A percentile compares a stretch with the other conserved stretches of the same genome.
Conservation (phyloP, 768 basidiomycete genomes). For the Cystoderma amianthinum region DNA sequence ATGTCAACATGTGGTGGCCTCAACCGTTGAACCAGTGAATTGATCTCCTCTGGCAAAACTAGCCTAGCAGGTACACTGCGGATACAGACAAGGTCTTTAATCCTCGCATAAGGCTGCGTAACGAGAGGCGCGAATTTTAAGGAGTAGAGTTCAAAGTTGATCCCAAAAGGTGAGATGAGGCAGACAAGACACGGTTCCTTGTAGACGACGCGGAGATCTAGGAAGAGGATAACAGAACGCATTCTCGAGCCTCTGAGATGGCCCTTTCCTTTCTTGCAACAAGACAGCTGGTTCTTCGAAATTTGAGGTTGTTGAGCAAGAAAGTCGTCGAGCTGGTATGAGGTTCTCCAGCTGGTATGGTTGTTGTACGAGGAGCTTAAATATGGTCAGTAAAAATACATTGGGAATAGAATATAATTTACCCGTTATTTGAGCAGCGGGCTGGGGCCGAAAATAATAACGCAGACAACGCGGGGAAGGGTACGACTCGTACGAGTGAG, state of each 20-base stretch:
- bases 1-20: too few relatives aligned
- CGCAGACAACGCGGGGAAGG: too few relatives aligned
- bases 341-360: not conserved
- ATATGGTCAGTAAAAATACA: not conserved
- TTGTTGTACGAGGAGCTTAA: not conserved
- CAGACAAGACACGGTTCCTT: not conserved
- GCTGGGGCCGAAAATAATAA: too few relatives aligned
- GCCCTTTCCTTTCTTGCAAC: not conserved
- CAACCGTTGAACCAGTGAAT: too few relatives aligned
- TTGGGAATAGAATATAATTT: not conserved
- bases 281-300: conserved; percentile 15
- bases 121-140: not conserved
- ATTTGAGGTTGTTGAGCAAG: conserved; percentile 16
- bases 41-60: too few relatives aligned
- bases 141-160: not conserved
- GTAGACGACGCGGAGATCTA: not conserved
- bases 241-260: not conserved
- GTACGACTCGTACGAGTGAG: too few relatives aligned
- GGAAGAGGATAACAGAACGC: not conserved
- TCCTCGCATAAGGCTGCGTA: too few relatives aligned
- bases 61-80: too few relatives aligned
- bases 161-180: not conserved
- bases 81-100: too few relatives aligned
- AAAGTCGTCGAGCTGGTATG: not conserved
- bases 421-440: not conserved